Base-by-base conservation (phyloP, 768 basidiomycete genomes). In the Cantharellus anzutake region DNA sequence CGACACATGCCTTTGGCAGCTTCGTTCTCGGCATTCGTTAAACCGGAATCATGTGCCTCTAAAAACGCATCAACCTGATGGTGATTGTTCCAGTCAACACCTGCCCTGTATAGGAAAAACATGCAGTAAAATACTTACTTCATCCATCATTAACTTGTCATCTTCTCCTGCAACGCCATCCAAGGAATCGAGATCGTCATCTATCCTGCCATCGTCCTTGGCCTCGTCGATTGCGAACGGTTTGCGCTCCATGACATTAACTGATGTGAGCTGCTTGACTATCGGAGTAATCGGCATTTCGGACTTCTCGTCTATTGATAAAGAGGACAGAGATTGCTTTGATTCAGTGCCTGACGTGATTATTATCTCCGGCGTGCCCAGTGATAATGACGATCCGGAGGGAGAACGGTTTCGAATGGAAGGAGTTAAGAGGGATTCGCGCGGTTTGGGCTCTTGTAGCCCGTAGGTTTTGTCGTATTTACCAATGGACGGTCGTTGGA, bases 191-290 rank as follows among this genome's bases (percentile, higher is more conserved):
- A 55, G 73, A 4, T 78, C 71, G 68, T 81, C 71, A 68, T 83
- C 71, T 5, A 86, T 84, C 0, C 82, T 83, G 37, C 86, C 87
- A 5, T 84, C 86, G 60, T 89, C 87, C 58, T 82, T 84, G 2
- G 83, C 88, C 70, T 92, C 90, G 67, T 99, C 96, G 61, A 98
- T 96, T n/a, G 90, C 90, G 68, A 99, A 99, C 63, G 85, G 84
- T 35, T 89, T 91, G 50, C 94, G 76, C 68, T 94, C 87, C 84
- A 93, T 84, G 52, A 90, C 75, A 39, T 87, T 86, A 40, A 84
- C 37, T 14, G 5, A 41, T 5, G 35, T 11, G 38, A 42, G 52
- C 1, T 55, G 38, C 41, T 57, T 37, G 16, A 57, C 56, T 5
- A 57, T 37, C 35, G 56, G 56, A 11, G 52, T 55, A 41, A 57